Evolutionary conservation across 495 filamentous ascomycete species (phyloP), one percentile per base, ranked within the genome.

Genomic region (Podospora appendiculata): DNA sequence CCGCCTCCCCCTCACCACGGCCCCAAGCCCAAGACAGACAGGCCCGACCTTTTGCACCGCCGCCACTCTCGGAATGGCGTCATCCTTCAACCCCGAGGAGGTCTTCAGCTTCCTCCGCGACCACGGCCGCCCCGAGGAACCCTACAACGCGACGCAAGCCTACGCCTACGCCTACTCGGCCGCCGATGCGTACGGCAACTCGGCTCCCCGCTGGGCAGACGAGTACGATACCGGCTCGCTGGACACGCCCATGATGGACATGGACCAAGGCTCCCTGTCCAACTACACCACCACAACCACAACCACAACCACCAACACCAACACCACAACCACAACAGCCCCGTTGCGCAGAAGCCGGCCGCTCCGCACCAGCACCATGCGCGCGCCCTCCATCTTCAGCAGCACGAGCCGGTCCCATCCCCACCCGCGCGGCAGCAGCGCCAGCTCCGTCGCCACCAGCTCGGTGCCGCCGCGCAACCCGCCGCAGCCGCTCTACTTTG

Each of bases 301-400:
- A 11, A 11, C 34, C 34, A 36, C 34, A 13, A 38, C 36, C 36
- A 10, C 10, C 10, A 38, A 13, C 36, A 10, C 2, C 36, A 13
- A 10, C 36, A 38, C 36, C 10, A 38, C 10, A 38, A 11, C 36
- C 36, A 38, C 36, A 1, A 38, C 9, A 38, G 9, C 36, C 36
- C 25, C 25, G 2, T 2, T 5, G 25, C 25, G 25, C 5, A 25
- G 25, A 25, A 25, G 25, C 25, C 25, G 25, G 25, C 25, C 25
- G 25, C 25, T 5, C 5, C 25, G 25, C 25, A 2, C 25, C 2
- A 5, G 25, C 25, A 25, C 25, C 25, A 25, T 25, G 25, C 25
- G 25, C 25, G 2, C 25, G 25, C 25, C 25, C 25, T 57, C 55
- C 36, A 11, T 53, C 8, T 59, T 59, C 53, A 54, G 50, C 35